Percentiles rank a stretch among this genome's conserved stretches.
phyloP scores from a whole-genome alignment of 2,329 filamentous ascomycete genomes.

The Stemphylium beticola region DNA sequence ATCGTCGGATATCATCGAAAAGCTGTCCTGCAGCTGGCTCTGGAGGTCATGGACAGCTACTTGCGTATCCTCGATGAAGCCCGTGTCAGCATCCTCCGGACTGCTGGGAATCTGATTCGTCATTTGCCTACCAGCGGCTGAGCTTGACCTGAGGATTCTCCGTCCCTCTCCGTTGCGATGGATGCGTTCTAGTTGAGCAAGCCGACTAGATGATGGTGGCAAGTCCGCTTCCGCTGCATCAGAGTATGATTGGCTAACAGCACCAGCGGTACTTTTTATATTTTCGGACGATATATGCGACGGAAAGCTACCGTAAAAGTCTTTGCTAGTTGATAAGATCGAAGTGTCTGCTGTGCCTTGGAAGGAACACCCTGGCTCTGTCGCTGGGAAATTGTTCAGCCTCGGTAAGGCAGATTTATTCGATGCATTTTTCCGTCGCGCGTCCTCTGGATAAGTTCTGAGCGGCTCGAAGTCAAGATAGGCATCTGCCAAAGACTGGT shows the following conservation, averaged over 20 bases:
- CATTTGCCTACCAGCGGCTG: neutral
- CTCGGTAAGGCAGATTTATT: neutral
- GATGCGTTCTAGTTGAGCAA: constrained; percentile 36
- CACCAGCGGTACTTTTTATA: neutral
- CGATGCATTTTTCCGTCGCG: neutral
- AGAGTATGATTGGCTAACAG: neutral
- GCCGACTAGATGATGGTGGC: constrained; percentile 23
- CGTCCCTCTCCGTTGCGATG: constrained; percentile 32
- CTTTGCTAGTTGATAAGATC: constrained; percentile 28
- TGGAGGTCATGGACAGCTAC: constrained; percentile 49
- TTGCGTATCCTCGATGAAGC: constrained; percentile 54
- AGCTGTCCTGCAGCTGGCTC: constrained; percentile 48
- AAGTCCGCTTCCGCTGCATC: constrained; percentile 9
- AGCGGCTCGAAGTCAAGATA: constrained; percentile 49
- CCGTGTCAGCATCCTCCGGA: constrained; percentile 17
- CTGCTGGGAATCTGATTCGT: neutral
- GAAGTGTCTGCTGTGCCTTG: neutral
- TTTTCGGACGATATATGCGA: constrained; percentile 26
- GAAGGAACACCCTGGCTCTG: neutral
- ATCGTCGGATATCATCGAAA: constrained; percentile 29
- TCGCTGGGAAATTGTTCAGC: neutral
- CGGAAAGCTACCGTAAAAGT: constrained; percentile 46
- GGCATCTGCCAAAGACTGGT: constrained; percentile 48
- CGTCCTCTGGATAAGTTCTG: neutral
- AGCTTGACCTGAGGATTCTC: constrained; percentile 15